These are phyloP conservation scores for Vicia sativa DNA, from an alignment of 306 rosid genomes.

Conservation along the genomic window DNA sequence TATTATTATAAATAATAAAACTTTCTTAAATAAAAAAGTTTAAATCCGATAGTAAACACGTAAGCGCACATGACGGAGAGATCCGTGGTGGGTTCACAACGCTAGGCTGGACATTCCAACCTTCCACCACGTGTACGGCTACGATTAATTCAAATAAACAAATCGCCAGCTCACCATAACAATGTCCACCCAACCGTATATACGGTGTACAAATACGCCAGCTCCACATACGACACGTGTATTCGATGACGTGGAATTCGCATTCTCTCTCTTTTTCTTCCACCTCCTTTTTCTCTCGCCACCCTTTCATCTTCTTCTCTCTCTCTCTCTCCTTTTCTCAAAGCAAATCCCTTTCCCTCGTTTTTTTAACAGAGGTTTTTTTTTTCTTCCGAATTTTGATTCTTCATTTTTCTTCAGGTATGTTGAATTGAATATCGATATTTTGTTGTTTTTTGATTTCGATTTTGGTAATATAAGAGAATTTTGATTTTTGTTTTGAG, in stretches of 20 bases:
- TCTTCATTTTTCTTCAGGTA: conserved; percentile 50
- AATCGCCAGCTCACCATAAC: conserved; percentile 69
- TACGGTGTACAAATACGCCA: conserved; percentile 49
- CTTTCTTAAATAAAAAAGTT: no score
- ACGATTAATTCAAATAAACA: conserved; percentile 44
- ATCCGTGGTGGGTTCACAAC: conserved; percentile 12
- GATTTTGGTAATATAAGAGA: neutral
- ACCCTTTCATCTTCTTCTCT: conserved; percentile 24
- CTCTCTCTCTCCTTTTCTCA: conserved; percentile 38
- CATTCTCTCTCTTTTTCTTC: conserved; percentile 36
- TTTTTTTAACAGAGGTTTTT: neutral
- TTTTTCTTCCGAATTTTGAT: neutral
- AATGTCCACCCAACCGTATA: conserved; percentile 40
- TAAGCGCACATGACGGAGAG: conserved; percentile 52
- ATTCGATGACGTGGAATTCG: conserved; percentile 67
- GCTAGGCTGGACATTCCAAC: conserved; percentile 42
- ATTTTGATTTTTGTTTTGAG: conserved; percentile 31
- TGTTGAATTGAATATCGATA: conserved; percentile 43
- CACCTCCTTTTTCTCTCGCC: conserved; percentile 39
- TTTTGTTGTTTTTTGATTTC: conserved; percentile 21
- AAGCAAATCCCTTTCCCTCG: conserved; percentile 40
- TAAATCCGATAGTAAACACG: neutral
- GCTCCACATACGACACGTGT: conserved; percentile 71
- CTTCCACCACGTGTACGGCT: conserved; percentile 64
- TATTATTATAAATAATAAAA: no score